Base-by-base conservation (phyloP, 345 rosid species). In the Eucalyptus urophylla region DNA sequence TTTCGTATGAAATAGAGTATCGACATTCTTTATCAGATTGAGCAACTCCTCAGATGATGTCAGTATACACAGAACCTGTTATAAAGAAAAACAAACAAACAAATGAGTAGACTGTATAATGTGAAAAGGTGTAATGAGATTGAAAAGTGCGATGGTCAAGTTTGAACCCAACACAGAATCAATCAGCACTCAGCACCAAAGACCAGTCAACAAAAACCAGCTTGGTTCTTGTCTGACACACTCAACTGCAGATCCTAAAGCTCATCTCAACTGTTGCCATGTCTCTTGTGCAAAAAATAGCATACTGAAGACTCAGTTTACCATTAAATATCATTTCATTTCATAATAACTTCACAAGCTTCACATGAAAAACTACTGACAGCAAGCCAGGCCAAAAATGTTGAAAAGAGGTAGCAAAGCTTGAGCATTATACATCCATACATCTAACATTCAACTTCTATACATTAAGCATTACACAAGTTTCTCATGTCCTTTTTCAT, bases 1-100 rank as follows among this genome's bases (percentile, higher is more conserved):
- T 88, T 94, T 93, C 80, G 94, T 91, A 94, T 96, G 99, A 88
- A 93, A 95, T 88, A 92, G 94, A 67, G 91, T 87, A 89, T 96
- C 93, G 25, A 96, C 93, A 91, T 94, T 94, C 94, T 94, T 97
- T 90, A 96, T 86, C 49, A 97, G 94, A 90, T 92, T 93, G 69
- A 93, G 87, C 92, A 97, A 93, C 94, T 96, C 98, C 90, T 91
- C 93, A n/a, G 95, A 95, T 47, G 98, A 96, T 89, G 96, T 96
- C 94, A 96, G 90, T 89, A 94, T 85, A 86, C 89, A 90, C 91
- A 96, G 89, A 87, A 96, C 95, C 99, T 96, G 93, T 58, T 90
- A 85, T 62, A 90, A 76, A 76, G 24, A 69, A 50, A n/a, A 37
- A 21, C 24, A 76, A 76, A 11, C 50, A 50, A 31, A 86, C 65